Percentiles rank a stretch among this genome's conserved stretches.
Evolutionary conservation across 148 eudicot species (phyloP).

Genomic region (Vaccinium corymbosum): DNA sequence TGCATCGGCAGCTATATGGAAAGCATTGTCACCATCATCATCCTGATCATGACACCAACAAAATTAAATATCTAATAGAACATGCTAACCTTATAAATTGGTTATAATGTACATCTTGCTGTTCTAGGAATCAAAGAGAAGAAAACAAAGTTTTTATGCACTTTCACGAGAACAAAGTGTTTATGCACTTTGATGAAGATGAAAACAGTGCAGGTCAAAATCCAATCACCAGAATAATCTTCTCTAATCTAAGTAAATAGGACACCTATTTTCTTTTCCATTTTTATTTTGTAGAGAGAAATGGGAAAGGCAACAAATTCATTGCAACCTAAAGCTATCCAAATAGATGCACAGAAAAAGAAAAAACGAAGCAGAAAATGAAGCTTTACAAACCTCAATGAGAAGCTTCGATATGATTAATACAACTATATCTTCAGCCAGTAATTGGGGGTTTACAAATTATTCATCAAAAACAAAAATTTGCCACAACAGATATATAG

Average conservation of each 20-base stretch:
- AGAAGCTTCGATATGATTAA: not conserved
- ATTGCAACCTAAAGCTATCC: not conserved
- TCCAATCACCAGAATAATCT: not conserved
- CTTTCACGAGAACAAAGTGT: not conserved
- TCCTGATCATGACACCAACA: constrained; percentile 39
- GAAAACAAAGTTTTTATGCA: not conserved
- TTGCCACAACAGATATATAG: not conserved
- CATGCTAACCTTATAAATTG: not conserved
- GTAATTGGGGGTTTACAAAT: not conserved
- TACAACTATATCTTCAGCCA: not conserved
- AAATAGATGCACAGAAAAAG: not conserved
- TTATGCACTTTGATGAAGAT: too few relatives aligned
- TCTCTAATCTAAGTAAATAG: too few relatives aligned
- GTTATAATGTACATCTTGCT: not conserved
- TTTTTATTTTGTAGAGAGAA: not conserved
- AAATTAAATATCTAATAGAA: not conserved
- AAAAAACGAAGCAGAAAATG: not conserved
- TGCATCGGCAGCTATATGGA: constrained; percentile 92
- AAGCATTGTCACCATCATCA: constrained; percentile 97
- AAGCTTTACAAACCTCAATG: not conserved
- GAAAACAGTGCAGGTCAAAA: constrained; percentile 2
- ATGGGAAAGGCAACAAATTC: not conserved
- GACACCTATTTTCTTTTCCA: not conserved
- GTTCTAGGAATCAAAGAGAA: not conserved
- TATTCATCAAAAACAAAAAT: not conserved